Evolutionary conservation across 2,329 filamentous ascomycete species (phyloP), one percentile per base, ranked within the genome.

Genomic region (Aspergillus puulaauensis): DNA sequence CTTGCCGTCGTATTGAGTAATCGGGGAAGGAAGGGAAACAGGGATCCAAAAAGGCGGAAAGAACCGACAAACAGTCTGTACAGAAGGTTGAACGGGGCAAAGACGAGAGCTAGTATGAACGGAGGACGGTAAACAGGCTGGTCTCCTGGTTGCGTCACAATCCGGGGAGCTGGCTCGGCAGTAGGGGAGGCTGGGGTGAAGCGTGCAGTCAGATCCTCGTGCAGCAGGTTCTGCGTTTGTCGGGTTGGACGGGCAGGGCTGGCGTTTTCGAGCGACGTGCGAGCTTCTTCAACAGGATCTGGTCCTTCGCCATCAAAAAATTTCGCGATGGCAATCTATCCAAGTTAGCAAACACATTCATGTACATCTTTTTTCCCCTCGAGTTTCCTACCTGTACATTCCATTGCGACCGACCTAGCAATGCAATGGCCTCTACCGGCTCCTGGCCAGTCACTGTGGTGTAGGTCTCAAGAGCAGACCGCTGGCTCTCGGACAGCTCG

Each of bases 271-370:
- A 87, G 81, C 7, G 83, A 81, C 49, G 87, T 83, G 51, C 87
- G 82, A 57, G 90, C 90, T 77, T 95, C 91, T 57, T 90, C 89
- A 17, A 93, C 79, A 12, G 86, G 89, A 72, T 96, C 91, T 49
- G 91, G 85, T 3, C 89, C 89, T 77, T 98, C 95, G 66, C 95
- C 95, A 69, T 99, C 95, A 73, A 97, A 99, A 84, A 98, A 98
- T 71, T 96, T 96, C 64, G 95, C 86, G 63, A 99, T 93, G 57
- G 95, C 93, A 68, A 98, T 96, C 88, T 97, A 41, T n/a, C 31
- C 2, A 24, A 15, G 31, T 44, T 62, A 54, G 60, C 24, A 44
- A 35, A 12, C 27, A 24, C 45, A 37, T 37, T 15, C 35, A 37
- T 15, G 19, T 11, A 7, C 9, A 17, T 8, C 17, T 15, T 12